Conservation (phyloP, 1,284 basidiomycete species). For the Sparassis latifolia region DNA sequence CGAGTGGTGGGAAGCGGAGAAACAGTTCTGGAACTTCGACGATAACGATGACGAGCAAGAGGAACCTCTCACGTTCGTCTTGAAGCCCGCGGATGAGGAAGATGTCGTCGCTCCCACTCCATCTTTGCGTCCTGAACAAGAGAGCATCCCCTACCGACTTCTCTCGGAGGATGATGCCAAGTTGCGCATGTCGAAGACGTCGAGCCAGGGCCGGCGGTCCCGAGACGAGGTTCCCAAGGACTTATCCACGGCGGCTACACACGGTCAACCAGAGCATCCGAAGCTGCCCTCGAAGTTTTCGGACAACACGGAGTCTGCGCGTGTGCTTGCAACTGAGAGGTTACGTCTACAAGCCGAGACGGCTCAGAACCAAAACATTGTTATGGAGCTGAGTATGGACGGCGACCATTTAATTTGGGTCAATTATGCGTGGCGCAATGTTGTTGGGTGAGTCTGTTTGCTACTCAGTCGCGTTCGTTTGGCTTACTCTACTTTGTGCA, state of each 20-base stretch:
- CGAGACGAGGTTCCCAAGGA: constrained; percentile 54
- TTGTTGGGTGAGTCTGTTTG: constrained; percentile 74
- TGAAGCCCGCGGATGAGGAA: constrained; percentile 70
- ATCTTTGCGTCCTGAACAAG: constrained; percentile 32
- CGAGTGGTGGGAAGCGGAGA: constrained; percentile 99
- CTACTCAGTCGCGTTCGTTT: neutral
- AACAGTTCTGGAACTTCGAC: constrained; percentile 99
- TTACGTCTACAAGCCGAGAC: constrained; percentile 84
- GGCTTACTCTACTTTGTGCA: constrained; percentile 26
- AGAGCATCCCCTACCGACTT: constrained; percentile 29
- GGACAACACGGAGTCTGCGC: constrained; percentile 62
- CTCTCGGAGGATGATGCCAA: constrained; percentile 54
- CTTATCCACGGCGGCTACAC: constrained; percentile 29
- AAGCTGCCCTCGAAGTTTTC: constrained; percentile 35
- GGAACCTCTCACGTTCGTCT: constrained; percentile 85
- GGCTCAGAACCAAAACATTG: constrained; percentile 90
- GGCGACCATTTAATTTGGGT: constrained; percentile 91
- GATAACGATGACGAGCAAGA: constrained; percentile 88
- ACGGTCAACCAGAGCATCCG: constrained; percentile 18
- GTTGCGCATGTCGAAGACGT: constrained; percentile 40
- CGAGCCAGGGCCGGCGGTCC: constrained; percentile 46
- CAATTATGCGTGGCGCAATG: constrained; percentile 90
- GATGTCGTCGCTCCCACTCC: constrained; percentile 32
- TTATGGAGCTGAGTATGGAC: constrained; percentile 92
- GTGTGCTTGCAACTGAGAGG: constrained; percentile 78